Percentiles rank a stretch among this genome's conserved stretches.
Conservation (phyloP, 768 basidiomycete genomes). For the Phallus indusiatus region DNA sequence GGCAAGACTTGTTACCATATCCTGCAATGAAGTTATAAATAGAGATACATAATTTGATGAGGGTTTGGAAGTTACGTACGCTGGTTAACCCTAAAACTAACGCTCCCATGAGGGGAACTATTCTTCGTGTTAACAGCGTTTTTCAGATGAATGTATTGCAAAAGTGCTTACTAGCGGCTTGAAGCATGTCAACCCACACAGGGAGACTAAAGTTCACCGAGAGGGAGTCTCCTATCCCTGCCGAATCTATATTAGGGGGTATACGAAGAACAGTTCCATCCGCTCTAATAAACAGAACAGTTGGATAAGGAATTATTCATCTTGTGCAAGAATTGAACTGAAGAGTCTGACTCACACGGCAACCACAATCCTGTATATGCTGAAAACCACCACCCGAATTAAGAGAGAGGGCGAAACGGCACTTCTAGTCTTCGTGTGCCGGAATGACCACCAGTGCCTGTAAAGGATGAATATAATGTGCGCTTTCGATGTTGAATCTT, state of each 20-base stretch:
- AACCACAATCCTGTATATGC: neutral
- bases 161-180: neutral
- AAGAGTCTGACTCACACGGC: neutral
- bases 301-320: neutral
- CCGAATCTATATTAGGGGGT: neutral
- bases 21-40: neutral
- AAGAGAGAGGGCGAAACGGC: neutral
- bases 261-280: neutral
- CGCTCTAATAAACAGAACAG: neutral
- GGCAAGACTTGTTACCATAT: neutral
- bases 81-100: neutral
- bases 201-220: neutral
- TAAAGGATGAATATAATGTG: neutral
- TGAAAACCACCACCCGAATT: neutral
- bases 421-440: neutral
- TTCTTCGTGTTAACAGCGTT: neutral
- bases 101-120: slow-evolving; percentile 3
- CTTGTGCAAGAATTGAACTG: neutral
- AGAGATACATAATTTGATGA: neutral
- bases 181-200: slow-evolving; percentile 5
- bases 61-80: neutral
- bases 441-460: neutral
- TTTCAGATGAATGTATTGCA: neutral
- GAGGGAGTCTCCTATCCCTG: neutral
- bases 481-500: neutral